phyloP scores from a whole-genome alignment of 225 moss, liverwort and hornwort species.

The Physcomitrium patens region DNA sequence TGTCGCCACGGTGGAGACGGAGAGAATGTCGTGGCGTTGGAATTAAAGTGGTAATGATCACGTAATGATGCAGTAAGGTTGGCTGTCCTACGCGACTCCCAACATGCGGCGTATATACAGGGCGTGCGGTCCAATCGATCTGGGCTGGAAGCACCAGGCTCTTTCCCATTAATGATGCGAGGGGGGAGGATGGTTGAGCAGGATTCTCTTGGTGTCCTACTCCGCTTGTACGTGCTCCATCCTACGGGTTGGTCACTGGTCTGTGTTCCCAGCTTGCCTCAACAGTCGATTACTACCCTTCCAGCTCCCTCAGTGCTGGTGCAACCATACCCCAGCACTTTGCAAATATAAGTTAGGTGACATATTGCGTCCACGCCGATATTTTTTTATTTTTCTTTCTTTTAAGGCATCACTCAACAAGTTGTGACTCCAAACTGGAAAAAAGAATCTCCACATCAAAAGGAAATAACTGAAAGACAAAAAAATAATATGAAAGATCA shows the following conservation, averaged over 20 bases:
- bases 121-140: background rate
- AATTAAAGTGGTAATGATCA: slow-evolving; percentile 22
- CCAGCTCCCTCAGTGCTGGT: too few relatives aligned
- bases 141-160: slow-evolving; percentile 30
- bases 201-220: slow-evolving; percentile 40
- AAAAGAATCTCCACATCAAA: too few relatives aligned
- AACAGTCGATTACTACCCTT: background rate
- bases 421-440: too few relatives aligned
- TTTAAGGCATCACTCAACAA: too few relatives aligned
- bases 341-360: too few relatives aligned
- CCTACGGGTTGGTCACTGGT: slow-evolving; percentile 31
- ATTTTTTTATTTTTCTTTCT: too few relatives aligned
- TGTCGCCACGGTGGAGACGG: slow-evolving; percentile 3
- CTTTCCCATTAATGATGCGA: slow-evolving; percentile 31
- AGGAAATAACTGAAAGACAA: too few relatives aligned
- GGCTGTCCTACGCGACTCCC: slow-evolving; percentile 41
- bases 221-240: slow-evolving; percentile 17
- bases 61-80: background rate
- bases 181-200: slow-evolving; percentile 5
- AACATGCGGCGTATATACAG: slow-evolving; percentile 31
- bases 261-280: background rate
- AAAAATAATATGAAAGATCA: too few relatives aligned
- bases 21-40: slow-evolving; percentile 45
- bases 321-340: too few relatives aligned
- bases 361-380: too few relatives aligned